Evolutionary conservation across 2,329 filamentous ascomycete genomes (phyloP).

Genomic region (Monosporascus sp.): DNA sequence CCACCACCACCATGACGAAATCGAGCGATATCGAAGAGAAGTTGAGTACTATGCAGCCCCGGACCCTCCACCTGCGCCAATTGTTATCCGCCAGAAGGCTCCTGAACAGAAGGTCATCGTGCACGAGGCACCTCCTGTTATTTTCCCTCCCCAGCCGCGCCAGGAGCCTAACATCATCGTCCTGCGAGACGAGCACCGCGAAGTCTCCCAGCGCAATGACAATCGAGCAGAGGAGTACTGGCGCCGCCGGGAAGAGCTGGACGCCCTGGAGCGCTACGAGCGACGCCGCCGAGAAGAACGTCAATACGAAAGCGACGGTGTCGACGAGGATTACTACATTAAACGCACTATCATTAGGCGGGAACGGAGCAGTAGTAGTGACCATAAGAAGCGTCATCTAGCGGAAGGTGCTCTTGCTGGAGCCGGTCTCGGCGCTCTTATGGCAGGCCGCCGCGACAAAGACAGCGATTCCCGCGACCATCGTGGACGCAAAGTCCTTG

Average conservation of each 20-base stretch:
- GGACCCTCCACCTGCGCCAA: conserved; percentile 42
- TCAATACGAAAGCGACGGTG: conserved; percentile 31
- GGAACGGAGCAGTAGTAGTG: conserved; percentile 44
- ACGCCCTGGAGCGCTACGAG: conserved; percentile 25
- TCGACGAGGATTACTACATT: conserved; percentile 42
- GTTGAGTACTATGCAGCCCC: conserved; percentile 55
- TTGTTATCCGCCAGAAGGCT: conserved; percentile 51
- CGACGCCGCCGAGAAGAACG: conserved; percentile 30
- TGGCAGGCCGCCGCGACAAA: conserved; percentile 48
- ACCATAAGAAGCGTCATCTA: conserved; percentile 51
- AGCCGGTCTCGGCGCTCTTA: conserved; percentile 54
- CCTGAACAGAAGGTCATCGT: conserved; percentile 57
- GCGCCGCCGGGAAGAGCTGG: conserved; percentile 35
- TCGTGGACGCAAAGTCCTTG: conserved; percentile 52
- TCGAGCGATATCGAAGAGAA: conserved; percentile 57
- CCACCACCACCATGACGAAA: conserved; percentile 43
- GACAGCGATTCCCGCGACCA: conserved; percentile 45
- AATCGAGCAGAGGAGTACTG: conserved; percentile 42
- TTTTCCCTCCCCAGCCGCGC: conserved; percentile 35
- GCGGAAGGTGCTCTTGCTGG: conserved; percentile 61
- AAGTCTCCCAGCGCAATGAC: conserved; percentile 28
- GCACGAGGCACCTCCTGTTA: conserved; percentile 50
- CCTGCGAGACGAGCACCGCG: conserved; percentile 34
- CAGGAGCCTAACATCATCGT: conserved; percentile 41
- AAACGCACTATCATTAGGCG: conserved; percentile 41